These are phyloP conservation scores for Pseudodiploospora longispora DNA, from an alignment of 2,329 filamentous ascomycete genomes.

Conservation along the genomic window DNA sequence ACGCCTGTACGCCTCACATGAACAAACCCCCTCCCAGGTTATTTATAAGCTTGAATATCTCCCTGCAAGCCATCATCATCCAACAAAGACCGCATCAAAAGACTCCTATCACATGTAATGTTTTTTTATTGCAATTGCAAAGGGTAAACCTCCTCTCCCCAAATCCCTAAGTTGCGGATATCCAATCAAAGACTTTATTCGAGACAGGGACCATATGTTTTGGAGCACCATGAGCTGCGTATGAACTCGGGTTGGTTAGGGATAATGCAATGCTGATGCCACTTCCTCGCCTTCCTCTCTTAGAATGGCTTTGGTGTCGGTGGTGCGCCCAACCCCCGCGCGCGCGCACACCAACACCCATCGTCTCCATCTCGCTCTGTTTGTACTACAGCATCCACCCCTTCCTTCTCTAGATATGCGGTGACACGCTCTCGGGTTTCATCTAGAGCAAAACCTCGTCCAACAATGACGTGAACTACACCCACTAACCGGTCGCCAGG, in stretches of 20 bases:
- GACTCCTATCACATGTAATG: no score
- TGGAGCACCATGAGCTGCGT: background rate
- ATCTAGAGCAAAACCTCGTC: slow-evolving; percentile 63
- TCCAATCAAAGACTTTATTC: background rate
- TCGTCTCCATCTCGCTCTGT: slow-evolving; percentile 76
- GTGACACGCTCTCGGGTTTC: slow-evolving; percentile 75
- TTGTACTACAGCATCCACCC: slow-evolving; percentile 78
- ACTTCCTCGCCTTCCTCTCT: slow-evolving; percentile 5
- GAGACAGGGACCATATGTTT: no score
- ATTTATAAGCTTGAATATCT: no score
- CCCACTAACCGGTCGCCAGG: slow-evolving; percentile 57
- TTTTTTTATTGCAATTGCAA: no score
- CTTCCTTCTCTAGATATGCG: slow-evolving; percentile 59
- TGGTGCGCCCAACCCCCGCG: slow-evolving; percentile 19
- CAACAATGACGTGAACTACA: slow-evolving; percentile 78
- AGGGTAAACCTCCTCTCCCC: background rate
- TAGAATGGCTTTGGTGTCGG: slow-evolving; percentile 27
- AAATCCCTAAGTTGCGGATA: background rate
- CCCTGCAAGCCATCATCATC: no score
- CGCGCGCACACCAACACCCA: slow-evolving; percentile 48
- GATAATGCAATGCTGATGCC: background rate
- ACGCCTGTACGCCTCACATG: no score
- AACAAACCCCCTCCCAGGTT: no score
- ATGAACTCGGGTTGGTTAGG: no score
- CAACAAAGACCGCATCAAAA: no score